phyloP scores from a whole-genome alignment of 371 early-diverging fungal species.

The Actinomucor elegans region DNA sequence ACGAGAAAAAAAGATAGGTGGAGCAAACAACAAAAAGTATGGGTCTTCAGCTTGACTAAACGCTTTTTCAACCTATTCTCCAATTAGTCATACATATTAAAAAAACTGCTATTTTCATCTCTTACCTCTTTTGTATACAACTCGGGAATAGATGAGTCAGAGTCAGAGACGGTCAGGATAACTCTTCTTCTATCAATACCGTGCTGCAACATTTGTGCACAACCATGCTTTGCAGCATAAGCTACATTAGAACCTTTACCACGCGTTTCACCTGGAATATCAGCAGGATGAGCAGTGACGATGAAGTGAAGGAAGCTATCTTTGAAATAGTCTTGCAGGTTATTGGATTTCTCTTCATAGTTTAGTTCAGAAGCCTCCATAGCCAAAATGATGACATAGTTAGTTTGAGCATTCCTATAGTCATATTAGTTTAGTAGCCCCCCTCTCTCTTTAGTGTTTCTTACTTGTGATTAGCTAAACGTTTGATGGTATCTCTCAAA shows the following conservation, averaged over 20 bases:
- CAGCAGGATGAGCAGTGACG: constrained; percentile 65
- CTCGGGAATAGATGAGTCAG: constrained; percentile 66
- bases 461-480: constrained; percentile 48
- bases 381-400: constrained; percentile 60
- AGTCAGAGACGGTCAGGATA: constrained; percentile 70
- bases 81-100: background rate
- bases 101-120: constrained; percentile 1
- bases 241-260: constrained; percentile 73
- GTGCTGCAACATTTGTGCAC: constrained; percentile 21
- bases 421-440: background rate
- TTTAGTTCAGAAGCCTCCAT: constrained; percentile 72
- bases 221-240: constrained; percentile 54
- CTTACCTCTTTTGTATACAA: constrained; percentile 45
- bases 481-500: constrained; percentile 44
- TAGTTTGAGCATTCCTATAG: constrained; percentile 35
- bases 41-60: constrained; percentile 34
- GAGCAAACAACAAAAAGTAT: constrained; percentile 60
- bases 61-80: constrained; percentile 29
- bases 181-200: constrained; percentile 42
- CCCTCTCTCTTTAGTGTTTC: constrained; percentile 1
- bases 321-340: constrained; percentile 49
- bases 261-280: constrained; percentile 64
- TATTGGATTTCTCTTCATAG: constrained; percentile 52
- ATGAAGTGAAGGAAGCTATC: constrained; percentile 64
- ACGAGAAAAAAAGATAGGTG: constrained; percentile 77